Conservation (phyloP, 2,329 filamentous ascomycete species). For the Harringtonia lauricola region DNA sequence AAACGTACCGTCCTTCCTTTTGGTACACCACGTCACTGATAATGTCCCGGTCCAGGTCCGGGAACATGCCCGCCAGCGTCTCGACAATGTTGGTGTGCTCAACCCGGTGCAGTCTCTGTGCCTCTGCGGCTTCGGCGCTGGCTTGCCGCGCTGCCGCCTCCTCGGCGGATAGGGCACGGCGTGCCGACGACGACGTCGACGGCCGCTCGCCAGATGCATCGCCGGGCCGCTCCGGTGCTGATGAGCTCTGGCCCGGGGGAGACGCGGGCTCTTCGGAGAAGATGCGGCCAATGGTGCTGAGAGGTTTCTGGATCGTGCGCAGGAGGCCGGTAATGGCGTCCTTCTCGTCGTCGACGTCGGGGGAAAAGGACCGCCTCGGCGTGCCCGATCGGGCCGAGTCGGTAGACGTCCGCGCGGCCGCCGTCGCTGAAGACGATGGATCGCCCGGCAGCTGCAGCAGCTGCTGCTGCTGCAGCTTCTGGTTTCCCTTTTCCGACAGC, state of each 20-base stretch:
- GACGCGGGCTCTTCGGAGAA: constrained; percentile 61
- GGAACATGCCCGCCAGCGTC: constrained; percentile 93
- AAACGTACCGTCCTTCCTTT: constrained; percentile 79
- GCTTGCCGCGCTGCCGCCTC: constrained; percentile 86
- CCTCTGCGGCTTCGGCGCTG: constrained; percentile 80
- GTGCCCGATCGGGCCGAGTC: constrained; percentile 25
- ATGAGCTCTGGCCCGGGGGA: constrained; percentile 16
- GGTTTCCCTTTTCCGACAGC: constrained; percentile 31
- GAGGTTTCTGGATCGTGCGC: constrained; percentile 79
- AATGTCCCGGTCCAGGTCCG: constrained; percentile 82
- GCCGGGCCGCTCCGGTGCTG: too few species aligned
- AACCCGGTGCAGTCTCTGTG: constrained; percentile 65
- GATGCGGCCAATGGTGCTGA: constrained; percentile 87
- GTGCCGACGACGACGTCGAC: constrained; percentile 15
- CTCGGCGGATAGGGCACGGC: constrained; percentile 55
- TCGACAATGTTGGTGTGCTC: constrained; percentile 91
- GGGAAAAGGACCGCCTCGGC: constrained; percentile 24
- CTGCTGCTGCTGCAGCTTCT: constrained; percentile 9
- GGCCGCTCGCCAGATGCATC: constrained; percentile 18
- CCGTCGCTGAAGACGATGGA: constrained; percentile 33
- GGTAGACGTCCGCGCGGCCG: constrained; percentile 25
- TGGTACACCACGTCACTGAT: constrained; percentile 95
- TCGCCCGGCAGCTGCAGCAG: constrained; percentile 19
- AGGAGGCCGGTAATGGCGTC: constrained; percentile 77
- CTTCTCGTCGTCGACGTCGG: constrained; percentile 36